These are phyloP conservation scores for Mimosa pudica DNA, from an alignment of 306 rosid genomes.

Conservation along the genomic window DNA sequence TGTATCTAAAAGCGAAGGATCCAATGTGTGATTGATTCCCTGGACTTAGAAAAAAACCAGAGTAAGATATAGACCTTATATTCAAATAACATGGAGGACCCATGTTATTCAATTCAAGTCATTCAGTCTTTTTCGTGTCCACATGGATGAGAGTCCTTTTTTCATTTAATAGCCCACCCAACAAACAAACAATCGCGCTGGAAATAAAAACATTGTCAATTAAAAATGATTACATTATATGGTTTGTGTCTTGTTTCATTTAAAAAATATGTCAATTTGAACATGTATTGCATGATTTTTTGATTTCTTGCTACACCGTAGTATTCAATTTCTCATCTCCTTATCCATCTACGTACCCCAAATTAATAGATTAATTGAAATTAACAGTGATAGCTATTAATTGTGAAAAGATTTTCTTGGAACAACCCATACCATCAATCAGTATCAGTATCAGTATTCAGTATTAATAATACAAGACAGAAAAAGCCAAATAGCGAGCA, in stretches of 20 bases:
- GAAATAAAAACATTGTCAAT: neutral
- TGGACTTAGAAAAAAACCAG: neutral
- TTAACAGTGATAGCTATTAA: neutral
- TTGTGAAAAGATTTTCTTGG: neutral
- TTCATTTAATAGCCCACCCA: neutral
- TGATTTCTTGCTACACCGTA: too few relatives aligned
- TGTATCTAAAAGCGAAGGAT: slow-evolving; percentile 23
- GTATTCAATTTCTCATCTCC: too few relatives aligned
- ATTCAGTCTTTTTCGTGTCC: neutral
- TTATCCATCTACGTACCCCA: too few relatives aligned
- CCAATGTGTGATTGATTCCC: slow-evolving; percentile 32
- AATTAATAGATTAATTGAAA: too few relatives aligned
- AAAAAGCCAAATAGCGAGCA: neutral
- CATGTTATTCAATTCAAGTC: slow-evolving; percentile 26
- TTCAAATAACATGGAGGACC: slow-evolving; percentile 31
- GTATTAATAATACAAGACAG: neutral
- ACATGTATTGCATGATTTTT: neutral
- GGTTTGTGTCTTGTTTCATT: neutral
- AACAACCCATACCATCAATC: slow-evolving; percentile 2
- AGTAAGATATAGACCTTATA: neutral
- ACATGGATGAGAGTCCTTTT: neutral
- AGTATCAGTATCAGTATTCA: neutral
- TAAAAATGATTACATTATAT: neutral
- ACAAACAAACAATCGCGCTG: neutral
- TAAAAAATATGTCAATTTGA: neutral